Conservation (phyloP, 2,329 filamentous ascomycete species). For the Talaromyces sp. region DNA sequence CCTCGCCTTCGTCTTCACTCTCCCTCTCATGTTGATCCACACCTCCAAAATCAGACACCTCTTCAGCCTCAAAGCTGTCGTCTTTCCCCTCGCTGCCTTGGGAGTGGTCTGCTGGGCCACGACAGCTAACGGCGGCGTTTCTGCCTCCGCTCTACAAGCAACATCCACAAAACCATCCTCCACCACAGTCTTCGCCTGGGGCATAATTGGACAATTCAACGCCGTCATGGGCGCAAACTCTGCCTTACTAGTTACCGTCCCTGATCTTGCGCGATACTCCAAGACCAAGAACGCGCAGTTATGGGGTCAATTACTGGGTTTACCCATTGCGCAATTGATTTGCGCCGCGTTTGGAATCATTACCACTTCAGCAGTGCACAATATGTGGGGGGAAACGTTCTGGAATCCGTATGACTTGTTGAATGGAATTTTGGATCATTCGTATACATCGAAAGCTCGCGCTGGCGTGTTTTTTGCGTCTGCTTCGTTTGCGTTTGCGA, state of each 20-base stretch:
- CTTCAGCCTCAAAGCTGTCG: conserved; percentile 37
- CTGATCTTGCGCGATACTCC: conserved; percentile 38
- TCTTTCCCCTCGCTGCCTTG: conserved; percentile 36
- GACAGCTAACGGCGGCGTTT: conserved; percentile 25
- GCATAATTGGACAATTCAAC: conserved; percentile 40
- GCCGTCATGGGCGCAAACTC: conserved; percentile 38
- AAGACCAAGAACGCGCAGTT: conserved; percentile 32
- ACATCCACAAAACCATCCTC: conserved; percentile 17
- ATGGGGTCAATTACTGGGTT: conserved; percentile 27
- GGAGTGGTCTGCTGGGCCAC: conserved; percentile 38
- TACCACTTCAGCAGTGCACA: conserved; percentile 30
- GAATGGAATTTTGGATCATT: conserved; percentile 37
- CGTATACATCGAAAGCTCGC: conserved; percentile 31
- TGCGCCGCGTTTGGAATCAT: conserved; percentile 26
- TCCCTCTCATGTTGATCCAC: conserved; percentile 34
- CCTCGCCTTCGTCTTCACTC: conserved; percentile 25
- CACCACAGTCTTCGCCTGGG: conserved; percentile 35
- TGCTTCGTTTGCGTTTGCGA: conserved; percentile 24
- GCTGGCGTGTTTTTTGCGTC: conserved; percentile 36
- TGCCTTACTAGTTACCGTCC: conserved; percentile 37
- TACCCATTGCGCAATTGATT: conserved; percentile 23
- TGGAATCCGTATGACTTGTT: conserved; percentile 40
- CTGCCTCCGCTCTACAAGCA: conserved; percentile 21
- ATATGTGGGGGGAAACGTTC: conserved; percentile 36
- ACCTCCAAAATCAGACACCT: conserved; percentile 36